Evolutionary conservation across 495 filamentous ascomycete genomes (phyloP).

Genomic region (Halenospora varia): DNA sequence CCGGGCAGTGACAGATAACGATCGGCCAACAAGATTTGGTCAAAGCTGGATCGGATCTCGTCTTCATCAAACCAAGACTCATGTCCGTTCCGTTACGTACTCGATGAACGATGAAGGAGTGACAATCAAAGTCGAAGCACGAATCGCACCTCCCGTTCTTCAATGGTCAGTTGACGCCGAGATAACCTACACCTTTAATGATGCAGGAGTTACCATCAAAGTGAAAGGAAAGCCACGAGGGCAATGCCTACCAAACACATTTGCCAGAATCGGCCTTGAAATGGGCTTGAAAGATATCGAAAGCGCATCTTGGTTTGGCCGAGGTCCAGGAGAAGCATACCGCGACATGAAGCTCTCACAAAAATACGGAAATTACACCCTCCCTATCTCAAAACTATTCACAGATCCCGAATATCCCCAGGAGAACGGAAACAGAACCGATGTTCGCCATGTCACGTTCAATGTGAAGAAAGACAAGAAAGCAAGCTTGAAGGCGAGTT

Average conservation of each 20-base stretch:
- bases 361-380: conserved; percentile 44
- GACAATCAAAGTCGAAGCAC: conserved; percentile 31
- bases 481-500: conserved; percentile 30
- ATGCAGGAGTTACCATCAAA: conserved; percentile 37
- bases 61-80: conserved; percentile 29
- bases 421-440: conserved; percentile 59
- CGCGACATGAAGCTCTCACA: conserved; percentile 56
- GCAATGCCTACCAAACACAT: conserved; percentile 37
- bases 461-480: conserved; percentile 28
- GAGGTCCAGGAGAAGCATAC: conserved; percentile 61
- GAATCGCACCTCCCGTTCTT: conserved; percentile 47
- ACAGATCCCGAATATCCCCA: conserved; percentile 60
- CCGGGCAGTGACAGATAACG: conserved; percentile 58
- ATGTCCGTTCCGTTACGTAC: conserved; percentile 32
- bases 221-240: conserved; percentile 36
- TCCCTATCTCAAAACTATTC: conserved; percentile 40
- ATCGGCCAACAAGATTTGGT: conserved; percentile 33
- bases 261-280: conserved; percentile 55
- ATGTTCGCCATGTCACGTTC: conserved; percentile 48
- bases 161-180: conserved; percentile 51
- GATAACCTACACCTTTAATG: conserved; percentile 43
- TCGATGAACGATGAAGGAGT: conserved; percentile 30
- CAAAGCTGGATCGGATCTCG: conserved; percentile 33
- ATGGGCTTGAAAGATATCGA: conserved; percentile 33
- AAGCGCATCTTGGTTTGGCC: conserved; percentile 52